phyloP scores from a whole-genome alignment of 1,139 yeast species.

The Nakaseomyces sp. region DNA sequence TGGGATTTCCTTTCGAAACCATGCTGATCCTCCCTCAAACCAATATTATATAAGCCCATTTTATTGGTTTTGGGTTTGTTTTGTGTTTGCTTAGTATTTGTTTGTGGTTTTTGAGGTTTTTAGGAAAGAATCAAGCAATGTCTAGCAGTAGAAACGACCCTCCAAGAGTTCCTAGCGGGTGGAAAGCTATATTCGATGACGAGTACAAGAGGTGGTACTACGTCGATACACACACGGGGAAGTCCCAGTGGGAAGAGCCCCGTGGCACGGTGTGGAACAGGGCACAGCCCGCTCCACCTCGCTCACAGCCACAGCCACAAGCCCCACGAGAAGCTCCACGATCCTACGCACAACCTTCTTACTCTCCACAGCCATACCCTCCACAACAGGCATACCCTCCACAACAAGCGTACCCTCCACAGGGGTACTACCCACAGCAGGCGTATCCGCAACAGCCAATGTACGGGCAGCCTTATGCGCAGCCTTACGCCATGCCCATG shows the following conservation, averaged over 20 bases:
- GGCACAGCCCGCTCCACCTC: slow-evolving; percentile 20
- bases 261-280: slow-evolving; percentile 41
- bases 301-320: no score
- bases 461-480: slow-evolving; percentile 9
- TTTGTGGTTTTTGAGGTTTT: neutral
- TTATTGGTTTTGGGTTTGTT: no score
- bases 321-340: neutral
- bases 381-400: slow-evolving; percentile 7
- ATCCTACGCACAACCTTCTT: neutral
- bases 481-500: slow-evolving; percentile 10
- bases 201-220: slow-evolving; percentile 71
- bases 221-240: slow-evolving; percentile 60
- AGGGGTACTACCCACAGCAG: slow-evolving; percentile 7
- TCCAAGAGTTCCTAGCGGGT: slow-evolving; percentile 66
- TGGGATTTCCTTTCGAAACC: no score
- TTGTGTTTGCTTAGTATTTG: neutral
- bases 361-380: slow-evolving; percentile 8
- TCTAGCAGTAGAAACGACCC: slow-evolving; percentile 46
- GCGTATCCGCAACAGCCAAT: slow-evolving; percentile 9
- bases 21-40: no score
- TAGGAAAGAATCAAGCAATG: slow-evolving; percentile 27
- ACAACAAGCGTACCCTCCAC: slow-evolving; percentile 9
- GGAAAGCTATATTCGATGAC: slow-evolving; percentile 82
- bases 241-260: slow-evolving; percentile 91
- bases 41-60: no score